Base-by-base conservation (phyloP, 1,284 basidiomycete species). In the Xanthoconium separans region DNA sequence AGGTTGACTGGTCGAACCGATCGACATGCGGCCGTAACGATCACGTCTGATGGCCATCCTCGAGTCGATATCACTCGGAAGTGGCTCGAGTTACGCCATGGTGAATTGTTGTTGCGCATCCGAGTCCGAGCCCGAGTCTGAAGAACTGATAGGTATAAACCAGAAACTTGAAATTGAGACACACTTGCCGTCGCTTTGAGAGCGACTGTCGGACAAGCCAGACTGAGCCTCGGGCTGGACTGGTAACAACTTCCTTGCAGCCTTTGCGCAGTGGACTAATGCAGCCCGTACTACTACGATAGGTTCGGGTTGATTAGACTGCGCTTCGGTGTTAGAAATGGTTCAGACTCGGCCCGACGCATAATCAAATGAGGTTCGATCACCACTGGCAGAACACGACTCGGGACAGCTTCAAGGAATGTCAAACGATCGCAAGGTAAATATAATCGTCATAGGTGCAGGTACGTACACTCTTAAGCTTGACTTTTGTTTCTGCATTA, bases 361-460 rank as follows among this genome's bases (percentile, higher is more conserved):
- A n/a, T n/a, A n/a, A n/a, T n/a, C n/a, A n/a, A n/a, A n/a, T n/a
- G n/a, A n/a, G n/a, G n/a, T n/a, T n/a, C n/a, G n/a, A n/a, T n/a
- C n/a, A n/a, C n/a, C n/a, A n/a, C n/a, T n/a, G n/a, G n/a, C n/a
- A n/a, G n/a, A n/a, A n/a, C n/a, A n/a, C n/a, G n/a, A n/a, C n/a
- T n/a, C n/a, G n/a, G n/a, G n/a, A n/a, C n/a, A n/a, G n/a, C n/a
- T n/a, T n/a, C n/a, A n/a, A n/a, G n/a, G n/a, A n/a, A n/a, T 64
- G 62, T 56, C 55, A 31, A 43, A 47, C 39, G 46, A 62, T 16
- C 46, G 22, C 29, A 73, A 68, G 46, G 52, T n/a, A n/a, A n/a
- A 71, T 30, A 57, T 76, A 15, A 57, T 69, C 27, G 66, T 76
- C n/a, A 56, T 75, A 12, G 73, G 73, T 16, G 74, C 74, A 57